Evolutionary conservation across 768 basidiomycete genomes (phyloP), one percentile per base, ranked within the genome.

Genomic region (Austroboletus eburneus): DNA sequence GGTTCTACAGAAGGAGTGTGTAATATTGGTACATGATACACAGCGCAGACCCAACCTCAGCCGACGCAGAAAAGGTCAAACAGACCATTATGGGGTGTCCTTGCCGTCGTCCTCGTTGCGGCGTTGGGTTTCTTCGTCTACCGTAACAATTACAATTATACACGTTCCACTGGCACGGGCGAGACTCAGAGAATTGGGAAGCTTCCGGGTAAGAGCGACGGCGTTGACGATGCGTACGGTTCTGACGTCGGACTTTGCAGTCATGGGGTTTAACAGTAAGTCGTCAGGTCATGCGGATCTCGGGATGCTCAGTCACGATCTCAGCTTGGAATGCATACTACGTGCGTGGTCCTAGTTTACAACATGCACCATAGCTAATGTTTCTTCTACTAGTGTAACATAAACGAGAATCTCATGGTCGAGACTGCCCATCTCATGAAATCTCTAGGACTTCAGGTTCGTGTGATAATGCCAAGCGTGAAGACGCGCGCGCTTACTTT

Each of bases 261-360:
- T 76, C 17, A 68, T 83, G 69, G 82, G 81, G 3, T 84, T 79
- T 53, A 84, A 84, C 52, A 83, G 80, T 83, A 39, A 58, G 78
- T 54, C 42, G 43, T 33, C 16, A 2, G 16, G 16, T 55, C 29
- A 20, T 36, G 17, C 18, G 32, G 16, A 50, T 25, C 13, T 21
- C 7, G 42, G 34, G 21, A 30, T 57, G 40, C 44, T 50, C 17
- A 54, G 21, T 36, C 18, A 23, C 20, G 16, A 25, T 33, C 23
- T 29, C 40, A 84, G 83, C 83, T 6, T 85, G 83, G 83, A 84
- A 85, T 58, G 83, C 80, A 7, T 83, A 79, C 58, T 74, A 82
- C 53, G 81, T 82, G 49, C 43, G 72, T 55, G 12, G 13, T 16
- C 29, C 25, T 32, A n/a, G 20, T 33, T 10, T 24, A 3, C 9